Evolutionary conservation across 306 rosid genomes (phyloP), one percentile per base, ranked within the genome.

Genomic region (Cicer judaicum): DNA sequence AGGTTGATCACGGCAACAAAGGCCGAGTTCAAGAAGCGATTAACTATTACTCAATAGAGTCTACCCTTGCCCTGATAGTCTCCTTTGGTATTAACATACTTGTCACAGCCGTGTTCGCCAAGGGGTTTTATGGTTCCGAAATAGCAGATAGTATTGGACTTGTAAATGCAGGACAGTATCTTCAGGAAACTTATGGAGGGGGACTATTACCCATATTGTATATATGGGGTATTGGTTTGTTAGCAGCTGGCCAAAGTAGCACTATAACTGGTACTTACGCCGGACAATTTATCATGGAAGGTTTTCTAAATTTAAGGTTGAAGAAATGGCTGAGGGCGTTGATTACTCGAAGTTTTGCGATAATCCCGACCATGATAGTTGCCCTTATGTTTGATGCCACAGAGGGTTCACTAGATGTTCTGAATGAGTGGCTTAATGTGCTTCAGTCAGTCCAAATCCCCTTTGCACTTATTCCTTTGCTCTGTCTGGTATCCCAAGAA

Each of bases 201-300:
- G 98, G 99, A 53, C 0, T 82, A 38, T 67, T 95, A 66, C 99
- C 99, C 0, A 92, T 95, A 77, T 53, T 92, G 62, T 95, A 95
- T 54, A 90, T 95, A 47, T 95, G 98, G 99, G 98, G 85, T 68
- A 89, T 95, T 63, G 99, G 99, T 47, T 81, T 95, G 72, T 83
- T 95, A 65, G 99, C 99, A 29, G 99, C 99, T 12, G 98, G 99
- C 5, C 99, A 95, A 80, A 90, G 98, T 61, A 95, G 99, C 81
- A 95, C 99, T 42, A 85, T 95, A 18, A 92, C 99, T 2, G 99
- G 99, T 18, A 92, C 99, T 50, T 95, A 95, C 72, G 99, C 99
- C 0, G 99, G 98, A 39, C 99, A 95, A 81, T 95, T 95, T 78
- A 95, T 95, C 80, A 95, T 95, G 98, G 98, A 97, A 10, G 99